Base-by-base conservation (phyloP, 345 rosid species). In the Brassica nigra region DNA sequence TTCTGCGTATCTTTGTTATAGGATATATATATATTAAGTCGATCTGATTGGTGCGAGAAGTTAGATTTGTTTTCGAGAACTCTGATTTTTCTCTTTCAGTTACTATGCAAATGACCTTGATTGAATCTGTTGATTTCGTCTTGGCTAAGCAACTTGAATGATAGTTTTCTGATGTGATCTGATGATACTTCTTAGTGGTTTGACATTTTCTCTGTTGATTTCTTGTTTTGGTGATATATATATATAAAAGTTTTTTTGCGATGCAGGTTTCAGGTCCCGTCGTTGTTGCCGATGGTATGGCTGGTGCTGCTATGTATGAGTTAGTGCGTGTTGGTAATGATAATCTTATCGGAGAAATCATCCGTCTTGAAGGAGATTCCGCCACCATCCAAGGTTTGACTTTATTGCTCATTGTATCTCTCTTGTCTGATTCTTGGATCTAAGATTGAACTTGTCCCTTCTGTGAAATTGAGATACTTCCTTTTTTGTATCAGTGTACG, bases 301-400 rank as follows among this genome's bases (percentile, higher is more conserved):
- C 89, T 18, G 99, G 99, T 70, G 99, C 99, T 75, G 99, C 99
- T 66, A 96, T 96, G 99, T 93, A 96, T 72, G 99, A 96, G 83
- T 85, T 96, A 55, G 99, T 96, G 70, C 99, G 99, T 77, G 99
- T 96, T 29, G 99, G 99, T 1, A 89, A 96, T 84, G 98, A 96
- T 85, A 90, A 92, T 28, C 83, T 93, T 76, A 96, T 96, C 30
- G 99, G 99, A 73, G 99, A 96, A 84, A 96, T 96, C 76, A 96
- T 96, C 64, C 89, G 99, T 62, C 84, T 96, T 84, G 99, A 96
- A 88, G 99, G 99, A 86, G 89, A 96, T 83, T 96, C 99, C 70
- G 99, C 99, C 1, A 96, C 98, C 10, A 92, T 96, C 78, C 99
- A 96, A 93, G 99, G 98, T 96, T 59, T 58, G 4, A 23, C 27